These are phyloP conservation scores for Diaporthe amygdali DNA, from an alignment of 2,329 filamentous ascomycete genomes.

Conservation along the genomic window DNA sequence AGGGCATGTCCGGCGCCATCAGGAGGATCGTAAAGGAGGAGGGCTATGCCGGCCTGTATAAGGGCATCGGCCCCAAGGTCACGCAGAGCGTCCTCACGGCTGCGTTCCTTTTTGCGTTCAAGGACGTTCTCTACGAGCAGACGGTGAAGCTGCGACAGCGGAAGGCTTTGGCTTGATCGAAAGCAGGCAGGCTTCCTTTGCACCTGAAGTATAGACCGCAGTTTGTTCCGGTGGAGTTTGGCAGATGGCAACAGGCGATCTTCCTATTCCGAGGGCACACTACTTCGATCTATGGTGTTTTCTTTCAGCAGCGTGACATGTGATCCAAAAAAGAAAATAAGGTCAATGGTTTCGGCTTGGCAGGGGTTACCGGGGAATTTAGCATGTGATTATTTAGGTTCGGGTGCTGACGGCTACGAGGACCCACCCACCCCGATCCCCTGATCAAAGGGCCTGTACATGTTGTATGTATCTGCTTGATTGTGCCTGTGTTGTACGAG, in stretches of 20 bases:
- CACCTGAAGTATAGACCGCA: background rate
- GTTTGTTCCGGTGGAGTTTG: background rate
- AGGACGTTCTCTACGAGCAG: conserved; percentile 91
- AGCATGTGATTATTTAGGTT: conserved; percentile 1
- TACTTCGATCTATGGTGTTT: background rate
- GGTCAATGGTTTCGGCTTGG: conserved; percentile 1
- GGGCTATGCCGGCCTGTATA: conserved; percentile 91
- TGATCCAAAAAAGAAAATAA: background rate
- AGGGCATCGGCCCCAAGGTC: conserved; percentile 94
- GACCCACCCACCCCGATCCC: background rate
- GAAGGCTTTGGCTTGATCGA: conserved; percentile 35
- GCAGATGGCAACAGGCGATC: background rate
- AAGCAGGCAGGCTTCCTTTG: background rate
- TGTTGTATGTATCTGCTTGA: background rate
- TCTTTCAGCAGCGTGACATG: background rate
- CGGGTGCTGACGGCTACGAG: conserved; percentile 1
- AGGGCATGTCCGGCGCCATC: conserved; percentile 80
- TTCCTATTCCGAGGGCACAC: background rate
- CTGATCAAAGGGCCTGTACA: background rate
- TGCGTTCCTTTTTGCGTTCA: conserved; percentile 96
- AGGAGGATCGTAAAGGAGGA: conserved; percentile 83
- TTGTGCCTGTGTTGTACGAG: background rate
- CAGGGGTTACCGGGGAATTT: background rate
- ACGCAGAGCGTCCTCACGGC: conserved; percentile 96
- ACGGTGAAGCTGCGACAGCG: conserved; percentile 68